Evolutionary conservation across 169 alveolate genomes (phyloP).

Genomic region (Plasmodium falciparum): DNA sequence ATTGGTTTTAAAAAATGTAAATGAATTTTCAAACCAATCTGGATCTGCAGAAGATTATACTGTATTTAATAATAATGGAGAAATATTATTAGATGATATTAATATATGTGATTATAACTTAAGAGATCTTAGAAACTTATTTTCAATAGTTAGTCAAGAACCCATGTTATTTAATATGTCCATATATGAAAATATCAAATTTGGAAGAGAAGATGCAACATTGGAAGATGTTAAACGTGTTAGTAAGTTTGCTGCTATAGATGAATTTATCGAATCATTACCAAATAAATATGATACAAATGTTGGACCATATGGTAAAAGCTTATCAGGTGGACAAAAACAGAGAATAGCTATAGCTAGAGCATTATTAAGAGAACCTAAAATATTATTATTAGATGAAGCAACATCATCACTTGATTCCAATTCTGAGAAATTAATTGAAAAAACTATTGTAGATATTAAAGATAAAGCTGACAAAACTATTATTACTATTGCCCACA

Average conservation of each 20-base stretch:
- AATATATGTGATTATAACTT: constrained; percentile 88
- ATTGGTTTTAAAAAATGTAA: constrained; percentile 10
- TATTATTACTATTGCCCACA: constrained; percentile 94
- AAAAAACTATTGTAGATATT: constrained; percentile 67
- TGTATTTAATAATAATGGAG: constrained; percentile 81
- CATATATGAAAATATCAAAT: constrained; percentile 92
- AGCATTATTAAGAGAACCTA: constrained; percentile 89
- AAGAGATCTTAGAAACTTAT: constrained; percentile 68
- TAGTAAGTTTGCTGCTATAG: constrained; percentile 87
- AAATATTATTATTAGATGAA: constrained; percentile 94
- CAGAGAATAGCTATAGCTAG: constrained; percentile 93
- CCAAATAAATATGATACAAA: constrained; percentile 89
- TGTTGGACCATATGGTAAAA: constrained; percentile 90
- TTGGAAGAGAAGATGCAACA: constrained; percentile 93
- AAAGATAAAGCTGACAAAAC: constrained; percentile 84
- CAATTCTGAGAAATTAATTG: constrained; percentile 84
- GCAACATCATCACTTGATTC: constrained; percentile 97
- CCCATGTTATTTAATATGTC: constrained; percentile 94
- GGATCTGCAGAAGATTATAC: constrained; percentile 3
- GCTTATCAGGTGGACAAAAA: constrained; percentile 92
- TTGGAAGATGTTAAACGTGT: constrained; percentile 91
- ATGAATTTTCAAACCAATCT: background rate
- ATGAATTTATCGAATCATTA: constrained; percentile 88
- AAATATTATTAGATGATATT: constrained; percentile 89
- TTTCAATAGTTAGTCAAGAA: constrained; percentile 90